Conservation (phyloP, 2,329 filamentous ascomycete genomes). For the Cladosporium sphaerospermum region DNA sequence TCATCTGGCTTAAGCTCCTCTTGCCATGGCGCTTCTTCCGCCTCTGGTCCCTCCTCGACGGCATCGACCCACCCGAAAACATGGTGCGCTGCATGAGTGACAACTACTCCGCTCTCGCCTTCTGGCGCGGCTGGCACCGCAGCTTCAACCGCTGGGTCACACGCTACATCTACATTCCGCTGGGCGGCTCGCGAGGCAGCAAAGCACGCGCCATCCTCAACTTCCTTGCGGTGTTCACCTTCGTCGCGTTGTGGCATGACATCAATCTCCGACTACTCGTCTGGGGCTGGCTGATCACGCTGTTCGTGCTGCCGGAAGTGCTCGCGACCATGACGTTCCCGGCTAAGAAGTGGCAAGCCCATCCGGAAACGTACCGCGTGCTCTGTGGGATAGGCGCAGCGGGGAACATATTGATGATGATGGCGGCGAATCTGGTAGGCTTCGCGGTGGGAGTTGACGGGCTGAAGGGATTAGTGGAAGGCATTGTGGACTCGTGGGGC, state of each 20-base stretch:
- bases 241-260: constrained; percentile 97
- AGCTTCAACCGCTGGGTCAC: constrained; percentile 93
- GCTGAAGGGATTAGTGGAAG: constrained; percentile 65
- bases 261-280: constrained; percentile 84
- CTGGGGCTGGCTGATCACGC: constrained; percentile 93
- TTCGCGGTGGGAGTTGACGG: constrained; percentile 92
- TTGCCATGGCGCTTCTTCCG: constrained; percentile 98
- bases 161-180: constrained; percentile 86
- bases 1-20: constrained; percentile 96
- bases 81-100: constrained; percentile 95
- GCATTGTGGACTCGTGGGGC: constrained; percentile 69
- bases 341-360: constrained; percentile 59
- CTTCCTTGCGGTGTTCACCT: constrained; percentile 83
- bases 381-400: constrained; percentile 76
- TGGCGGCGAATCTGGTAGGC: constrained; percentile 87
- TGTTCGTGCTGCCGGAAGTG: constrained; percentile 90
- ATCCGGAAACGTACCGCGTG: constrained; percentile 68
- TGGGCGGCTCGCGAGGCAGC: constrained; percentile 62
- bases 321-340: constrained; percentile 68
- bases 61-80: constrained; percentile 92
- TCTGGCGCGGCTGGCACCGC: constrained; percentile 96
- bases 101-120: constrained; percentile 83
- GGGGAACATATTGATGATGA: constrained; percentile 87
- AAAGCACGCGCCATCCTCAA: constrained; percentile 61
- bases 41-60: constrained; percentile 87